Evolutionary conservation across 805 yeast genomes (phyloP).

Genomic region (Tetrapisispora namnaoensis): DNA sequence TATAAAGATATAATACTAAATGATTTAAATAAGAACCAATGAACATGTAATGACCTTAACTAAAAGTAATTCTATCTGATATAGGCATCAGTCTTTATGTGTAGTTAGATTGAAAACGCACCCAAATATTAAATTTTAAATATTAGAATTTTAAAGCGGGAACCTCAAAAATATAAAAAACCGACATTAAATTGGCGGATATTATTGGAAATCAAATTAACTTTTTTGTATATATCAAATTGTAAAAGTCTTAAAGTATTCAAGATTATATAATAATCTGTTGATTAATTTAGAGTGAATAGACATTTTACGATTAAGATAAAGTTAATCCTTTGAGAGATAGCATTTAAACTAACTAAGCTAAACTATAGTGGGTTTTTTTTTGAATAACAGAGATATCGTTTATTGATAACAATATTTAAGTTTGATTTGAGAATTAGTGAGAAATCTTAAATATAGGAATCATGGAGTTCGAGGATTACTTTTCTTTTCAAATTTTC

Average conservation of each 20-base stretch:
- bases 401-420: too few relatives aligned
- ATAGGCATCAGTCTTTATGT: background rate
- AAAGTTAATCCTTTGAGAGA: background rate
- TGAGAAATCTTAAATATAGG: background rate
- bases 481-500: constrained; percentile 64
- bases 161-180: background rate
- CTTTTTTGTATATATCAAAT: too few relatives aligned
- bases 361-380: too few relatives aligned
- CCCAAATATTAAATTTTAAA: background rate
- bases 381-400: too few relatives aligned
- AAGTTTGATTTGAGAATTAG: background rate
- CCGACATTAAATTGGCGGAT: background rate
- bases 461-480: constrained; percentile 32
- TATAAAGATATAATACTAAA: background rate
- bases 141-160: background rate
- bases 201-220: background rate
- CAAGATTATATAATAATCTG: too few relatives aligned
- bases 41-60: too few relatives aligned
- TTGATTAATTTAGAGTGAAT: too few relatives aligned
- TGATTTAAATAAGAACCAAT: too few relatives aligned
- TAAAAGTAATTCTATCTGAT: too few relatives aligned
- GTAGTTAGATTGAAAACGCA: background rate
- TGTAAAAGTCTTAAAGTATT: too few relatives aligned
- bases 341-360: too few relatives aligned
- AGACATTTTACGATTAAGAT: too few relatives aligned